Conservation (phyloP, 805 yeast genomes). For the Spathaspora girioi region DNA sequence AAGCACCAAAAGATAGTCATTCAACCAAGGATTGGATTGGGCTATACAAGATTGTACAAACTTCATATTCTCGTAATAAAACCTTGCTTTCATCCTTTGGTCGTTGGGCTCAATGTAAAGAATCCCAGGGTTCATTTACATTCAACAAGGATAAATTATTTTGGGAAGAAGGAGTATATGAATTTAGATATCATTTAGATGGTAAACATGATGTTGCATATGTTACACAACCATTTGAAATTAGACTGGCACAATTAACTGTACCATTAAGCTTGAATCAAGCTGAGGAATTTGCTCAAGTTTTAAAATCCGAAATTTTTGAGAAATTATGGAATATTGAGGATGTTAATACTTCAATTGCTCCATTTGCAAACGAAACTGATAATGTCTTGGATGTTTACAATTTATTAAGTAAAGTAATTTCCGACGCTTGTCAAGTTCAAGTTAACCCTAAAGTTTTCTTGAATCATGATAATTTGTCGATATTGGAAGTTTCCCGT, state of each 20-base stretch:
- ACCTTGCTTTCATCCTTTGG: slow-evolving; percentile 63
- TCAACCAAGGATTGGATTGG: slow-evolving; percentile 72
- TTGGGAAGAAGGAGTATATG: slow-evolving; percentile 71
- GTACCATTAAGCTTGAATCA: slow-evolving; percentile 27
- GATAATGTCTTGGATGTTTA: slow-evolving; percentile 28
- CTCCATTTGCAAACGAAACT: slow-evolving; percentile 17
- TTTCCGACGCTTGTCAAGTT: slow-evolving; percentile 32
- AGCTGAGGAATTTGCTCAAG: slow-evolving; percentile 26
- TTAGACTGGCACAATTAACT: slow-evolving; percentile 39
- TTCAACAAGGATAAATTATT: slow-evolving; percentile 49
- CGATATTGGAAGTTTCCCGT: slow-evolving; percentile 23
- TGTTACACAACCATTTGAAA: slow-evolving; percentile 64
- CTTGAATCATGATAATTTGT: slow-evolving; percentile 21
- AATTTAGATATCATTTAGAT: slow-evolving; percentile 66
- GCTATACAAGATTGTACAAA: slow-evolving; percentile 58
- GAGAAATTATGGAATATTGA: slow-evolving; percentile 25
- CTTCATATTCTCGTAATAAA: slow-evolving; percentile 50
- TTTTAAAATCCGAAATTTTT: slow-evolving; percentile 28
- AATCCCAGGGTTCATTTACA: slow-evolving; percentile 40
- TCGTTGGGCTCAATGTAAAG: slow-evolving; percentile 50
- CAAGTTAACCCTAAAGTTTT: slow-evolving; percentile 37
- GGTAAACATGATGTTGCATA: slow-evolving; percentile 68
- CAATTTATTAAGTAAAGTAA: slow-evolving; percentile 21
- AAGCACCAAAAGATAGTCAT: slow-evolving; percentile 43
- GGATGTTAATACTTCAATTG: slow-evolving; percentile 24